Conservation (phyloP, 83 land plant genomes). For the Diphasiastrum complanatum region DNA sequence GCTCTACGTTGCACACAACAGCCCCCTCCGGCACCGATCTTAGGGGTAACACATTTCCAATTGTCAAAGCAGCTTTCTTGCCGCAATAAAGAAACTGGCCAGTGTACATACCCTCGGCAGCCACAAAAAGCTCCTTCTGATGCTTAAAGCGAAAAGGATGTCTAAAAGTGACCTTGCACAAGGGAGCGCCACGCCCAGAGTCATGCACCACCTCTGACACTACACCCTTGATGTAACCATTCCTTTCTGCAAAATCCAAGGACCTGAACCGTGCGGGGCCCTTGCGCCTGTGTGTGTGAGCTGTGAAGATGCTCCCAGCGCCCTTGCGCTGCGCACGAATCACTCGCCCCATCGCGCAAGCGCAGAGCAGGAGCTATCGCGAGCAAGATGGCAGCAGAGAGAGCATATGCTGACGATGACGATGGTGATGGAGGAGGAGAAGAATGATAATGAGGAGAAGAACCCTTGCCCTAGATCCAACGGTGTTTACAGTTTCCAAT, state of each 20-base stretch:
- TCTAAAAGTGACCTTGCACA: constrained; percentile 32
- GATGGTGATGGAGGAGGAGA: too few relatives aligned
- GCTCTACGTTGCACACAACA: constrained; percentile 46
- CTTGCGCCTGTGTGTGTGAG: constrained; percentile 44
- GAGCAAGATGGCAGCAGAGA: too few relatives aligned
- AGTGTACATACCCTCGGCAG: constrained; percentile 44
- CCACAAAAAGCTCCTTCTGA: constrained; percentile 41
- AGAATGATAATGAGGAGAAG: too few relatives aligned
- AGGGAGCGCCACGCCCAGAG: constrained; percentile 34
- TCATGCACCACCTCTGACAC: constrained; percentile 39
- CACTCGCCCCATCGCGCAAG: too few relatives aligned
- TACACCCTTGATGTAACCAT: constrained; percentile 46
- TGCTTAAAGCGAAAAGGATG: constrained; percentile 40
- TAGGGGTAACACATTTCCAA: constrained; percentile 42
- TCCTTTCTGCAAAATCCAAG: constrained; percentile 37
- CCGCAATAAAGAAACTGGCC: constrained; percentile 50
- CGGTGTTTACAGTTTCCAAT: too few relatives aligned
- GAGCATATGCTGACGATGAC: too few relatives aligned
- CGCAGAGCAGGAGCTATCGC: too few relatives aligned
- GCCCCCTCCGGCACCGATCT: constrained; percentile 41
- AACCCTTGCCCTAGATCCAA: too few relatives aligned
- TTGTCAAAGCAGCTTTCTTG: constrained; percentile 36
- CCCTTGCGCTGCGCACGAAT: constrained; percentile 45
- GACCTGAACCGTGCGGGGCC: constrained; percentile 36
- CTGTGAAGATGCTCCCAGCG: constrained; percentile 33